Conservation (phyloP, 495 filamentous ascomycete species). For the Astrocystis sublimbata region DNA sequence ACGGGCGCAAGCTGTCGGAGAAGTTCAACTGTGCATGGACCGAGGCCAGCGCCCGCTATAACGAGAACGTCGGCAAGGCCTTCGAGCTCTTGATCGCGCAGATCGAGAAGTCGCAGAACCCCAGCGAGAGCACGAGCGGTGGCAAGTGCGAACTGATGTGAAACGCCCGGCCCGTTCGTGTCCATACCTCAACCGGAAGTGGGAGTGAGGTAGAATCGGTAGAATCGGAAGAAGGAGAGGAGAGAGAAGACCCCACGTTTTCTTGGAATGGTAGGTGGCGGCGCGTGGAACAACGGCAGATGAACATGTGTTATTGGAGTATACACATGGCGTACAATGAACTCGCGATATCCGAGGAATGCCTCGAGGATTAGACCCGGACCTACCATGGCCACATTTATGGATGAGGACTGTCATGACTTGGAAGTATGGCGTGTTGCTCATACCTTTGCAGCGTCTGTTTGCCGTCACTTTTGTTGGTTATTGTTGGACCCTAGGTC, state of each 20-base stretch:
- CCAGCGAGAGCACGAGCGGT: slow-evolving; percentile 73
- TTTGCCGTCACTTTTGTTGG: background rate
- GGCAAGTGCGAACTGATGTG: slow-evolving; percentile 87
- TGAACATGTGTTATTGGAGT: background rate
- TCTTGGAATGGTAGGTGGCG: too few relatives aligned
- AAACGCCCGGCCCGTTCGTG: too few relatives aligned
- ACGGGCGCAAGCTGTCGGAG: slow-evolving; percentile 76
- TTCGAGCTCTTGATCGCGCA: slow-evolving; percentile 95
- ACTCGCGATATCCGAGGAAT: background rate
- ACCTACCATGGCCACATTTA: too few relatives aligned
- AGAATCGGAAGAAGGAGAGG: too few relatives aligned
- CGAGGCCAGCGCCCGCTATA: slow-evolving; percentile 89
- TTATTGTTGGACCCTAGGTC: background rate
- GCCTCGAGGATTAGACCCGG: slow-evolving; percentile 5
- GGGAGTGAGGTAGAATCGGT: too few relatives aligned
- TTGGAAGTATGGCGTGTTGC: background rate
- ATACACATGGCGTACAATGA: background rate
- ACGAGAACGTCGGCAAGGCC: slow-evolving; percentile 88
- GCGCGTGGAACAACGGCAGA: too few relatives aligned
- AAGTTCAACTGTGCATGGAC: slow-evolving; percentile 92
- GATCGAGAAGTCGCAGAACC: slow-evolving; percentile 94
- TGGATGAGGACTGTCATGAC: slow-evolving; percentile 4
- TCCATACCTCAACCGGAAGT: too few relatives aligned
- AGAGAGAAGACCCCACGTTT: too few relatives aligned
- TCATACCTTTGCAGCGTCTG: background rate